Evolutionary conservation across 2,329 filamentous ascomycete genomes (phyloP), one percentile per base, ranked within the genome.

Genomic region (Parastagonospora nodorum): DNA sequence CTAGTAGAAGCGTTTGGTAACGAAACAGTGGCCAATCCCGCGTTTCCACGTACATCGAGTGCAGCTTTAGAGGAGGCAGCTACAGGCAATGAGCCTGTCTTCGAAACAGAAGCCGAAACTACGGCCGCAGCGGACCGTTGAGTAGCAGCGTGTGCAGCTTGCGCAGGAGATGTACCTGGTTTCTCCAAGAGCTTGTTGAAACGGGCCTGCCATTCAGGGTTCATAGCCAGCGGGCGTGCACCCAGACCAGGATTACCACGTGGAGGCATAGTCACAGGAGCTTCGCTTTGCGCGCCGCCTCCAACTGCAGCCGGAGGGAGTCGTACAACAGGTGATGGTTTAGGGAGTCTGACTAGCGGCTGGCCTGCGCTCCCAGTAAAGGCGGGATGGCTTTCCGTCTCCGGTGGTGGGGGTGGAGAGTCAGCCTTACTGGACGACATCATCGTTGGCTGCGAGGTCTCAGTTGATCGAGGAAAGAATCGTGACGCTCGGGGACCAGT

Each of bases 121-220:
- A 50, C 37, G 16, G 51, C 42, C 35, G 60, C 33, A 11, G 50
- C 31, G 11, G 48, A 45, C 24, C 56, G 62, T 33, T 42, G 28
- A 8, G 48, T 40, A 12, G 62, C 43, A 15, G 45, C 46, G 39
- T 15, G 81, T 75, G 7, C 74, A 33, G 55, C 51, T 38, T 48
- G 45, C 16, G 53, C 16, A 28, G 53, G 14, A 3, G 55, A 35
- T 9, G 57, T 44, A 10, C 57, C 66, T 5, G 84, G 80, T 68
- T 88, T 92, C 60, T 86, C 84, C 48, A 87, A 80, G 38, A 96
- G 81, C 39, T 82, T 87, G 72, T 96, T 92, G 71, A 97, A 92
- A 64, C 86, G 86, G 63, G 89, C 87, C 72, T 96, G 91, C 92
- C 92, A 93, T 47, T 81, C 81, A 74, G 79, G 43, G 33, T 67